phyloP scores from a whole-genome alignment of 2,329 filamentous ascomycete species.

The Colletotrichum phormii region DNA sequence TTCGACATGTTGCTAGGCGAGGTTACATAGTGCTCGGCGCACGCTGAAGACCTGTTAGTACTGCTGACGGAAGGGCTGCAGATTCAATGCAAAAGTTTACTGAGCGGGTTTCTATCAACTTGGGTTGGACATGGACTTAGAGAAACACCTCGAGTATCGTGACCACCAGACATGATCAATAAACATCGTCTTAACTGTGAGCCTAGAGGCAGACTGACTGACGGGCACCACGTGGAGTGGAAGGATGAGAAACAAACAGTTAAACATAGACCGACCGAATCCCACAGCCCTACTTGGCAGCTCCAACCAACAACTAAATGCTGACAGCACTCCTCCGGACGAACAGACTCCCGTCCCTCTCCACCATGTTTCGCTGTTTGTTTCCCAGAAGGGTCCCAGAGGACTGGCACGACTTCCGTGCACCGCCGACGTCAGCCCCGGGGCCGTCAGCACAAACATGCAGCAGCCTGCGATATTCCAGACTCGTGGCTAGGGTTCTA shows the following conservation, averaged over 20 bases:
- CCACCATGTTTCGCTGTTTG: not conserved
- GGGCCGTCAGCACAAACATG: not conserved
- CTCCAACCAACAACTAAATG: not conserved
- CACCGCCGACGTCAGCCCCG: conserved; percentile 1
- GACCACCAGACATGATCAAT: not conserved
- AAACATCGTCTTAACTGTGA: no score
- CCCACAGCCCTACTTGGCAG: not conserved
- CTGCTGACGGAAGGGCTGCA: no score
- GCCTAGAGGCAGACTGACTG: not conserved
- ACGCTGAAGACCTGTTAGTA: no score
- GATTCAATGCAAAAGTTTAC: no score
- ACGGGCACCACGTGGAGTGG: not conserved
- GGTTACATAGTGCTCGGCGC: no score
- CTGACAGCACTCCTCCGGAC: not conserved
- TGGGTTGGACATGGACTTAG: no score
- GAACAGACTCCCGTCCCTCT: not conserved
- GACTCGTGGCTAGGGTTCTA: not conserved
- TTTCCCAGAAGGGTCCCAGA: not conserved
- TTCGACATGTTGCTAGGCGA: no score
- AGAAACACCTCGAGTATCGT: no score
- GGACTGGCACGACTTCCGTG: not conserved
- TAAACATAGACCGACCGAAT: not conserved
- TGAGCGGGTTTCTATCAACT: no score
- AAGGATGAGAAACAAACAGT: not conserved
- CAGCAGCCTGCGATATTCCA: not conserved